Conservation (phyloP, 495 filamentous ascomycete species). For the Daldinia grandis region DNA sequence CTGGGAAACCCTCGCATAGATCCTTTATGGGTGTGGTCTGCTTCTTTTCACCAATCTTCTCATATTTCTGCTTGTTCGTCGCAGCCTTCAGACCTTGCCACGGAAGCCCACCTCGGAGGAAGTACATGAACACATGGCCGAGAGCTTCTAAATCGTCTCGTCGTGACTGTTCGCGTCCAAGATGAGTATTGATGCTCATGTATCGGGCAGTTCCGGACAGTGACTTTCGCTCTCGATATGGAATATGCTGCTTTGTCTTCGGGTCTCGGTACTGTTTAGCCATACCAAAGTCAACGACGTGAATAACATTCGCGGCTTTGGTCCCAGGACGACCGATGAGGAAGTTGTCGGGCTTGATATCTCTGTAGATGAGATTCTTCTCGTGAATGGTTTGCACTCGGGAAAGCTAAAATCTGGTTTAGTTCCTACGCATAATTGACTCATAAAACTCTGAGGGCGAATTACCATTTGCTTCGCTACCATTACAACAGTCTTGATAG, state of each 20-base stretch:
- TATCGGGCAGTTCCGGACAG: conserved; percentile 97
- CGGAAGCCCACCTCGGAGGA: conserved; percentile 91
- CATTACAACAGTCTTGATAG: conserved; percentile 98
- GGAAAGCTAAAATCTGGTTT: conserved; percentile 71
- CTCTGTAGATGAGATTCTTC: conserved; percentile 99
- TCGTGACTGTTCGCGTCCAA: conserved; percentile 95
- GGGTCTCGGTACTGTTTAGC: conserved; percentile 99
- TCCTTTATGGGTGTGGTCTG: conserved; percentile 97
- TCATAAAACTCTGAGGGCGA: conserved; percentile 51
- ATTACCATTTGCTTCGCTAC: conserved; percentile 98
- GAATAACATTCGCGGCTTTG: conserved; percentile 96
- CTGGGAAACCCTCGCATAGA: conserved; percentile 94
- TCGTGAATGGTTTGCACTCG: conserved; percentile 99
- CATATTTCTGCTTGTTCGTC: conserved; percentile 99
- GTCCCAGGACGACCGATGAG: conserved; percentile 92
- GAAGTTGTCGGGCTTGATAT: conserved; percentile 99
- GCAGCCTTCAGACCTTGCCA: conserved; percentile 99
- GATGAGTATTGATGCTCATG: conserved; percentile 99
- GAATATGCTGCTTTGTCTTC: conserved; percentile 99
- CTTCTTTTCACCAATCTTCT: conserved; percentile 99
- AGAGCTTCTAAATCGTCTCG: conserved; percentile 96
- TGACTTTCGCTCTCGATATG: conserved; percentile 97
- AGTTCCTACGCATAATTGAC: conserved; percentile 8
- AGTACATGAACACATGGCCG: conserved; percentile 99
- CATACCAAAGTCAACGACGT: conserved; percentile 99